Evolutionary conservation across 352 stramenopile genomes (phyloP), one percentile per base, ranked within the genome.

Genomic region (Pythium brachiatum): DNA sequence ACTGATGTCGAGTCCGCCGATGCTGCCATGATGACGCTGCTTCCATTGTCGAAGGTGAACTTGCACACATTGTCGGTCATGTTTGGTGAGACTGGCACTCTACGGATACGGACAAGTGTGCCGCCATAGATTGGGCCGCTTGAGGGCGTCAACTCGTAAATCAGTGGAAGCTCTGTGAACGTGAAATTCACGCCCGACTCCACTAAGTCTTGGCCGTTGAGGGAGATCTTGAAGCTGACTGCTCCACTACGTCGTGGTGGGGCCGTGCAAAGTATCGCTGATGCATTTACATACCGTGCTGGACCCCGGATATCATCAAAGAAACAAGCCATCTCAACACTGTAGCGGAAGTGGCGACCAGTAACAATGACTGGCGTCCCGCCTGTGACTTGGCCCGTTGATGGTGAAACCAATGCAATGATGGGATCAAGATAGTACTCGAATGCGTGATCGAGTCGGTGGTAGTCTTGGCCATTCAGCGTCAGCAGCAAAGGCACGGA

Each of bases 381-480:
- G 20, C 88, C 90, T 20, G 62, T 65, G 1, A 66, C 43, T 46
- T 80, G 66, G 25, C 73, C 86, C 31, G 78, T 47, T 13, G 48
- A 32, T 23, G 90, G 89, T 0, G 47, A 43, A 3, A 92, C 41
- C 2, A 34, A 18, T 51, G 86, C 69, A 36, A 96, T 54, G 6
- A 70, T 60, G 1, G 70, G 54, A 16, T 82, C 65, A 11, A 78
- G 50, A 38, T 76, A 67, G 39, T 90, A 95, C 36, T 92, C 78
- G 60, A 94, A 97, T 0, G 64, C 32, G 29, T 72, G 62, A 5
- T 68, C 50, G 0, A 84, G 21, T 2, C 20, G 51, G 2, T 84
- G 51, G 54, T 86, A 86, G 57, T 96, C 84, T 59, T 89, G 78
- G 8, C 80, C 84, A 47, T 96, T 96, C 5, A 90, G 53, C n/a